Base-by-base conservation (phyloP, 2,329 filamentous ascomycete genomes). In the Monilinia polystroma region DNA sequence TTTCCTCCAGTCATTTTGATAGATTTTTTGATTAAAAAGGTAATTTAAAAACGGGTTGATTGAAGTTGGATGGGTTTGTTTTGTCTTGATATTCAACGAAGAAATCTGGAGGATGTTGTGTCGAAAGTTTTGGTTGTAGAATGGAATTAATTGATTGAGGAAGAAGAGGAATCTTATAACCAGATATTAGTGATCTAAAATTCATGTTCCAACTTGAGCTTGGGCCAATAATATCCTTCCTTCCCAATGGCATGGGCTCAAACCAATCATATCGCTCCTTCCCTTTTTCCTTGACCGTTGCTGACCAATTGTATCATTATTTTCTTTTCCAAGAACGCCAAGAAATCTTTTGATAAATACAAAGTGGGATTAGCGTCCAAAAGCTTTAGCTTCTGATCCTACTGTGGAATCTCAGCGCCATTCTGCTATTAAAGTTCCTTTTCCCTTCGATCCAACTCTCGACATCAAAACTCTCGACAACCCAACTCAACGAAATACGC, bases 1-100 rank as follows among this genome's bases (percentile, higher is more conserved):
- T 99, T 99, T 83, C 95, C 94, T 88, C 94, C 94, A 92, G 95
- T 96, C 95, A 99, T 99, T 91, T 92, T 97, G 90, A 87, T 41
- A 12, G 38, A 77, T 76, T 77, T 80, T 63, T 74, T 73, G 75
- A 73, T 75, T 73, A 69, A 62, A 35, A 35, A 35, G 32, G 32
- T 35, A 35, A 35, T 35, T 35, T 35, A 35, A 35, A 35, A 35
- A 35, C 5, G 32, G 32, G 32, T 35, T 58, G 41, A 49, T 51
- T 53, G 2, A 45, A 45, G 14, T 45, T 45, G 41, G 16, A 8
- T 57, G 49, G 45, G 74, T 70, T 38, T 7, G 59, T 16, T 26
- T 41, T 41, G 49, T 55, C 45, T 35, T 45, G 43, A 32, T 5
- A 55, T 64, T 55, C 43, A 60, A 54, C 6, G 8, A 14, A 8